A percentile compares a stretch with the other conserved stretches of the same genome.
Conservation (phyloP, 2,329 filamentous ascomycete genomes). For the Blumeria graminis region DNA sequence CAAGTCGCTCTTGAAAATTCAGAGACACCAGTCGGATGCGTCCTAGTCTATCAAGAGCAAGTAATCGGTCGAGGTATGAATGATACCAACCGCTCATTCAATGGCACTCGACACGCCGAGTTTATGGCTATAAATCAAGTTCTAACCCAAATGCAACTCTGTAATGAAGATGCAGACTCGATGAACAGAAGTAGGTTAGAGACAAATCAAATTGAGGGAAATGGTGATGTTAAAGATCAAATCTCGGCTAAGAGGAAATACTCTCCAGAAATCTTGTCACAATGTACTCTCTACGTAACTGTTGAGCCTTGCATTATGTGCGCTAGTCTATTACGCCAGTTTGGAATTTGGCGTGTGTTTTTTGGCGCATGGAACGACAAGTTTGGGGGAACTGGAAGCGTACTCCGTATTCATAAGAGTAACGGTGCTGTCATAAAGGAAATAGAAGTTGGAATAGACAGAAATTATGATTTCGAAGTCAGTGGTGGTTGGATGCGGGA, state of each 20-base stretch:
- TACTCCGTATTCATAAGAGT: conserved; percentile 50
- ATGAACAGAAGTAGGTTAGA: conserved; percentile 23
- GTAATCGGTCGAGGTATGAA: conserved; percentile 89
- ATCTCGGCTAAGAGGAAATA: neutral
- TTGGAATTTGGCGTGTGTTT: conserved; percentile 70
- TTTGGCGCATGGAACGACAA: conserved; percentile 92
- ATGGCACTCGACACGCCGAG: conserved; percentile 87
- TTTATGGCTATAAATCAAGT: conserved; percentile 62
- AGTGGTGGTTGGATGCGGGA: conserved; percentile 74
- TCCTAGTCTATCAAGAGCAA: conserved; percentile 56
- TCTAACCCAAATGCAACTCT: conserved; percentile 16
- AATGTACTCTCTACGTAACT: conserved; percentile 74
- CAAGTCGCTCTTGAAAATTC: conserved; percentile 63
- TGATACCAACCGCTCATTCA: conserved; percentile 73
- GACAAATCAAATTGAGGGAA: neutral
- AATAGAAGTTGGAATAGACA: conserved; percentile 30
- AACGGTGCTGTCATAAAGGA: conserved; percentile 7
- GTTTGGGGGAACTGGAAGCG: conserved; percentile 87
- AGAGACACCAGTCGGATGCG: conserved; percentile 91
- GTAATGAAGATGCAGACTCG: neutral
- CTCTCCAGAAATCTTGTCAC: conserved; percentile 35
- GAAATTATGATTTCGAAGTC: conserved; percentile 19
- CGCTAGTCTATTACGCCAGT: conserved; percentile 72
- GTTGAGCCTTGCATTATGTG: conserved; percentile 99
- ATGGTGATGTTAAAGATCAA: neutral